These are phyloP conservation scores for Populus pruinosa DNA, from an alignment of 345 rosid genomes.

Conservation along the genomic window DNA sequence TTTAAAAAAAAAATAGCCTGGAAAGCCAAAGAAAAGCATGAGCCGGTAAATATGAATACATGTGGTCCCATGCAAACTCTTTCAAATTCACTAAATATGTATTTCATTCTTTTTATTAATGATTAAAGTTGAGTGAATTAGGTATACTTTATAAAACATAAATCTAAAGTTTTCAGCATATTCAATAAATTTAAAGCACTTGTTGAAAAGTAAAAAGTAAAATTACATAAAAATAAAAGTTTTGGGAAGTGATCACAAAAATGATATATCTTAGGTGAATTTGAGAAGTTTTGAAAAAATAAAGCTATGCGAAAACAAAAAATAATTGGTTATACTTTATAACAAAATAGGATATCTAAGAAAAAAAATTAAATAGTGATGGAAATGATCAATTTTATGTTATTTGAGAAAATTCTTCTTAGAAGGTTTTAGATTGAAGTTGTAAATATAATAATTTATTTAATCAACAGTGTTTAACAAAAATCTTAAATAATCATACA, in stretches of 20 bases:
- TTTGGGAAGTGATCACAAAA: not conserved
- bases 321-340: not conserved
- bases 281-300: not conserved
- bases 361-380: not conserved
- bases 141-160: no score
- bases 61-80: no score
- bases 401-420: not conserved
- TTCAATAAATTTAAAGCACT: not conserved
- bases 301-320: not conserved
- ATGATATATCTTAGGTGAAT: not conserved
- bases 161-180: no score
- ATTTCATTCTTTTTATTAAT: no score
- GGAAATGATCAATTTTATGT: not conserved
- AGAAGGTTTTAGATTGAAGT: no score
- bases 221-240: not conserved
- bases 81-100: no score
- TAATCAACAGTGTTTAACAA: not conserved
- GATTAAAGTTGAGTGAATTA: no score
- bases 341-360: not conserved
- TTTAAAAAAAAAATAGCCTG: accelerated
- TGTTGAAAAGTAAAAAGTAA: not conserved
- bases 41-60: no score
- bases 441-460: not conserved
- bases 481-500: not conserved
- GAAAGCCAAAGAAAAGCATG: no score